phyloP scores from a whole-genome alignment of 257 asterid species.

The Thymus mandschuricus region DNA sequence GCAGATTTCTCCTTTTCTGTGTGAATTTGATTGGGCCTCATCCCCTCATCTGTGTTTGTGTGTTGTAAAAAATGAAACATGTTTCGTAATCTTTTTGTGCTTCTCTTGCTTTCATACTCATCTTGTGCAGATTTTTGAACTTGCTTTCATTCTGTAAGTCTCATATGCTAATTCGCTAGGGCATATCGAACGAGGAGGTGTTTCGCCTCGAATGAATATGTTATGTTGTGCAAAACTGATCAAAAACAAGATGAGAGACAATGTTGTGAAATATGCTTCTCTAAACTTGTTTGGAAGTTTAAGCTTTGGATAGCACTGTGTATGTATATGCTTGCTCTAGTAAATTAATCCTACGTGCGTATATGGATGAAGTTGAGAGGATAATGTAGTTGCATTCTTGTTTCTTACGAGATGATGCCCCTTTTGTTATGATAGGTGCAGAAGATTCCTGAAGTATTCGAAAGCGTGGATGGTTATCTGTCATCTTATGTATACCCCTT shows the following conservation, averaged over 20 bases:
- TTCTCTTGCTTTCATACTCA: no score
- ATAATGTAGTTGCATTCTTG: background rate
- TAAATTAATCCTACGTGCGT: background rate
- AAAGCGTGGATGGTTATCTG: constrained; percentile 42
- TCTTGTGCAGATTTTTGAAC: no score
- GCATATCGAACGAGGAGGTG: no score
- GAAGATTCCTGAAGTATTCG: constrained; percentile 50
- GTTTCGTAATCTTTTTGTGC: background rate
- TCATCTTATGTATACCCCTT: constrained; percentile 47
- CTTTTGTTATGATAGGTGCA: constrained; percentile 47
- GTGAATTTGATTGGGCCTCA: no score
- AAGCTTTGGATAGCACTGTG: background rate
- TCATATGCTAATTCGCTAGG: no score
- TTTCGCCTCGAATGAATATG: no score
- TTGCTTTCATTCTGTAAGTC: no score
- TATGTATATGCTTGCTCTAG: background rate
- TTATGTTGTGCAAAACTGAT: background rate
- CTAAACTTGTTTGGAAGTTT: background rate
- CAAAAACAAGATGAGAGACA: background rate
- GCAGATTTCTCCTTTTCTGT: background rate
- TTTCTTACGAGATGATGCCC: background rate
- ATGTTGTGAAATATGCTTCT: background rate
- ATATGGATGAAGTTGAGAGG: background rate
- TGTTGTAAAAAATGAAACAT: background rate
- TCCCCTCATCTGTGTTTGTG: background rate